Evolutionary conservation across 2,329 filamentous ascomycete species (phyloP).

Genomic region (Paraconiothyrium brasiliense): DNA sequence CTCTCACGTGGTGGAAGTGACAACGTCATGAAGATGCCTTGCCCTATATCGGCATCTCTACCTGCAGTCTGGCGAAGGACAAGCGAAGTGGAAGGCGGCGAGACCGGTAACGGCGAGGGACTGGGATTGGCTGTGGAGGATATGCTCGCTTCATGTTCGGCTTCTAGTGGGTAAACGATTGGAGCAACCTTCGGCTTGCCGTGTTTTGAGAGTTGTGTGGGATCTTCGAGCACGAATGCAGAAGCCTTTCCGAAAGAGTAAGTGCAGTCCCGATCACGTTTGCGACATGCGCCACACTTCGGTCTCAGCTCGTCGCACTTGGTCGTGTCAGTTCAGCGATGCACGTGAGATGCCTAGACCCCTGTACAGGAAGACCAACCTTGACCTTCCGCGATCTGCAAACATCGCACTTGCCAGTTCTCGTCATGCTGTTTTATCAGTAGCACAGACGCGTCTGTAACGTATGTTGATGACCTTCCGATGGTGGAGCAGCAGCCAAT

Average conservation of each 20-base stretch:
- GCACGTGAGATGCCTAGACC: not conserved
- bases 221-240: slow-evolving; percentile 40
- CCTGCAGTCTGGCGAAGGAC: slow-evolving; percentile 24
- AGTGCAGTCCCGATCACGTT: slow-evolving; percentile 38
- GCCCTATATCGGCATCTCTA: slow-evolving; percentile 30
- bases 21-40: slow-evolving; percentile 41
- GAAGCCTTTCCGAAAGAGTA: slow-evolving; percentile 40
- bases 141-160: not conserved
- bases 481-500: not conserved
- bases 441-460: not conserved
- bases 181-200: slow-evolving; percentile 32
- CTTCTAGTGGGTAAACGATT: slow-evolving; percentile 24
- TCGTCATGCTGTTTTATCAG: slow-evolving; percentile 32
- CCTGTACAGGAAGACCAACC: slow-evolving; percentile 22
- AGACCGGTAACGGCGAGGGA: not conserved
- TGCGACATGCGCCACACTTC: slow-evolving; percentile 38
- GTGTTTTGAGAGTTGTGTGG: slow-evolving; percentile 40
- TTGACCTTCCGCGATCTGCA: slow-evolving; percentile 45
- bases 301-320: slow-evolving; percentile 44
- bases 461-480: not conserved
- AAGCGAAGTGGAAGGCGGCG: not conserved
- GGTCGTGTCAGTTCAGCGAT: slow-evolving; percentile 12
- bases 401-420: slow-evolving; percentile 43
- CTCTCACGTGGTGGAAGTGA: slow-evolving; percentile 25
- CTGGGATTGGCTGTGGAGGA: slow-evolving; percentile 5